A percentile compares a stretch with the other conserved stretches of the same genome.
Conservation (phyloP, 2,329 filamentous ascomycete species). For the Calonectria fujianensis region DNA sequence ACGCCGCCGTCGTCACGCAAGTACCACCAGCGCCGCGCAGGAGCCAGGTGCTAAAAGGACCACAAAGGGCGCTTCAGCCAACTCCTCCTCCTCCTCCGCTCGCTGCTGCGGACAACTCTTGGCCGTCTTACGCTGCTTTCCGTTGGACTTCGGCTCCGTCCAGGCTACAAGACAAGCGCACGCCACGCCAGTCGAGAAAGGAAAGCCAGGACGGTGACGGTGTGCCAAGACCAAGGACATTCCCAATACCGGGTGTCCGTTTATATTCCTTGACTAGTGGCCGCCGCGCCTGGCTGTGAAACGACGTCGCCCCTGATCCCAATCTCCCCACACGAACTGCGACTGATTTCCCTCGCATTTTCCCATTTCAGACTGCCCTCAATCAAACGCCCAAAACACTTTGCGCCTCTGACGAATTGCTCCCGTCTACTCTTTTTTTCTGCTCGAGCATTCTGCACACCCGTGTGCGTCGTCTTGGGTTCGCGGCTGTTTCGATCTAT, state of each 20-base stretch:
- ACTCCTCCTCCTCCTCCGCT: not conserved
- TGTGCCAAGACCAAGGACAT: constrained; percentile 25
- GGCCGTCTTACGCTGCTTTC: constrained; percentile 13
- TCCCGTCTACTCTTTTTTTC: constrained; percentile 22
- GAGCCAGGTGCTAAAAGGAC: constrained; percentile 21
- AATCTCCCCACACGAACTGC: constrained; percentile 49
- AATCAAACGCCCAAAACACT: constrained; percentile 36
- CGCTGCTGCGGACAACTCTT: constrained; percentile 12
- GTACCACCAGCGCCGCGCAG: constrained; percentile 18
- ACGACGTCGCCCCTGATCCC: constrained; percentile 51
- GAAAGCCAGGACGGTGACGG: constrained; percentile 10
- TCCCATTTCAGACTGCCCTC: constrained; percentile 21
- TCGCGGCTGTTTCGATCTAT: constrained; percentile 19
- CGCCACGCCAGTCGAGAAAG: not conserved
- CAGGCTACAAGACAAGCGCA: not conserved
- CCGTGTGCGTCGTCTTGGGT: constrained; percentile 19
- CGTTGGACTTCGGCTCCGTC: not conserved
- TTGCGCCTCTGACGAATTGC: constrained; percentile 48
- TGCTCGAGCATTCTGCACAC: constrained; percentile 22
- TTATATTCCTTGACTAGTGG: constrained; percentile 50
- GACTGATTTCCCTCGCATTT: constrained; percentile 26
- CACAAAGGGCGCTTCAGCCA: not conserved
- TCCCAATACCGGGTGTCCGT: constrained; percentile 37
- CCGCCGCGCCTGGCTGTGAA: constrained; percentile 54
- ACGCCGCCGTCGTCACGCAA: constrained; percentile 38